Base-by-base conservation (phyloP, 805 yeast species). In the Kazachstania bromeliacearum region DNA sequence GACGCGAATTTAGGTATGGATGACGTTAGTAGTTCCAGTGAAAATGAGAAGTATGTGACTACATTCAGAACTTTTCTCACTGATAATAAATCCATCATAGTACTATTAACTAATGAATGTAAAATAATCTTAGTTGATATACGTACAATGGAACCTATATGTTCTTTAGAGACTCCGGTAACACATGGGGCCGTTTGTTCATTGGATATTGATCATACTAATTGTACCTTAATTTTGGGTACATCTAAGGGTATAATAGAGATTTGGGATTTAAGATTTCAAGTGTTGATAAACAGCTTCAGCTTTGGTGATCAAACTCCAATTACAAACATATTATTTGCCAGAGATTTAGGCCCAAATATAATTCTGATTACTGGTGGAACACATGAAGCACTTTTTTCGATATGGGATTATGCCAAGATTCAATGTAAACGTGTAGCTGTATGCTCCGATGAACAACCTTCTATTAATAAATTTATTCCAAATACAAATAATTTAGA, bases 241-340 rank as follows among this genome's bases (percentile, higher is more conserved):
- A 84, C 96, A 0, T 62, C 72, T 0, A 71, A 70, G 27, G 96
- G 96, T 1, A 62, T 79, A 1, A 52, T 92, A 21, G 77, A 76
- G 43, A 58, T 89, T 12, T 87, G 95, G 94, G 96, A 87, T 55
- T 45, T 83, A 24, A 63, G 94, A 36, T 84, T 85, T 53, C 67
- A 67, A 24, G 40, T 80, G 0, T 61, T 71, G 28, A 61, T 85
- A 24, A 77, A 71, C 41, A 64, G 79, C 1, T 81, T 85, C 76
- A 69, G 70, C 7, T 67, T 85, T 31, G 70, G 67, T 28, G 62
- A 64, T 10, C 65, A 66, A 4, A 57, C 51, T 16, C 72, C 79
- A 1, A 75, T 85, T 7, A 60, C 63, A 7, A 57, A 67, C 20
- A 50, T 85, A 7, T 52, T 43, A 63, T 16, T 34, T 3, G 18